Percentiles rank a stretch among this genome's conserved stretches.
Evolutionary conservation across 179 eudicot species (phyloP).

Genomic region (Gypsophila paniculata): DNA sequence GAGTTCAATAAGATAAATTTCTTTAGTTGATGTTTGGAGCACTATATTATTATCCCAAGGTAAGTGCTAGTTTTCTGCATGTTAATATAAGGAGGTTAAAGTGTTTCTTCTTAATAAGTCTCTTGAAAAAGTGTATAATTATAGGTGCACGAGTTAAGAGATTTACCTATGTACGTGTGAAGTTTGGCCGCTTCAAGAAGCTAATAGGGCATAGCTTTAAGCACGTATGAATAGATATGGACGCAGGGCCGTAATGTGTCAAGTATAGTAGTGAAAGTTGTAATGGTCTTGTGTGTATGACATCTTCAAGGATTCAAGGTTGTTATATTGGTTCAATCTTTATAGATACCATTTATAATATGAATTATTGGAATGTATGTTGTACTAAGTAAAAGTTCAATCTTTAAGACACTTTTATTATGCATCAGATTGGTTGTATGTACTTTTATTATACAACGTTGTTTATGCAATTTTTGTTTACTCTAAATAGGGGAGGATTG

Average conservation of each 20-base stretch:
- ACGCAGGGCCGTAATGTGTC: constrained; percentile 5
- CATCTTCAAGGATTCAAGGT: neutral
- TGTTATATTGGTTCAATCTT: neutral
- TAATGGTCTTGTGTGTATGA: neutral
- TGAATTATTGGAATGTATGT: neutral
- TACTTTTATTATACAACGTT: neutral
- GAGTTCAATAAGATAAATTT: constrained; percentile 7
- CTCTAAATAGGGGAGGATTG: neutral
- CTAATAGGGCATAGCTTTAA: neutral
- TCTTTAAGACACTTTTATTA: constrained; percentile 2
- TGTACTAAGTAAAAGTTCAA: neutral
- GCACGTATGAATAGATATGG: neutral
- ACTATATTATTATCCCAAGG: neutral
- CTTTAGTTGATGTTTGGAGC: neutral
- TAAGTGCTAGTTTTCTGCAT: no score
- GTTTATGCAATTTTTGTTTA: neutral
- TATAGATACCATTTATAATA: constrained; percentile 3
- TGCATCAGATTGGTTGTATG: neutral
- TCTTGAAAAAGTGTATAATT: neutral
- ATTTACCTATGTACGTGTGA: neutral
- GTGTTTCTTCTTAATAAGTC: constrained; percentile 1
- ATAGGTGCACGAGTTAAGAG: neutral
- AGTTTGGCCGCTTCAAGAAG: neutral
- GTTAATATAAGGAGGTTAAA: constrained; percentile 5
- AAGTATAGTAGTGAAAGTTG: neutral